Conservation (phyloP, 2,329 filamentous ascomycete species). For the Ceratocystiopsis brevicomis region DNA sequence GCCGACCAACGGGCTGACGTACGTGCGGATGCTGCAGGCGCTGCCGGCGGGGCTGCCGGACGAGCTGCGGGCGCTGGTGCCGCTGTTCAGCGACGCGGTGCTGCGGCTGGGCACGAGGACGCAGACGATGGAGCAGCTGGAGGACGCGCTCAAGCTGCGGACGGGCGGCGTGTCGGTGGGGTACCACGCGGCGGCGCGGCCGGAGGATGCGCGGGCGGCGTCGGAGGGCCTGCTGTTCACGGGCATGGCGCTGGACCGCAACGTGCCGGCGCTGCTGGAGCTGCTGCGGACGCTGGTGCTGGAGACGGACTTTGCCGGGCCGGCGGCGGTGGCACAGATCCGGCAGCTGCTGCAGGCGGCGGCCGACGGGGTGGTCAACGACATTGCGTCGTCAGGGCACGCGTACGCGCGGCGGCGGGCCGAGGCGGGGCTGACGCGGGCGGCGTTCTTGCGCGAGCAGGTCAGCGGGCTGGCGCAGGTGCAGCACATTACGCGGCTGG, state of each 20-base stretch:
- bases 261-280: conserved; percentile 80
- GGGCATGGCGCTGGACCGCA: conserved; percentile 75
- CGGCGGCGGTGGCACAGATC: conserved; percentile 64
- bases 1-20: conserved; percentile 86
- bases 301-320: conserved; percentile 78
- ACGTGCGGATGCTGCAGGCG: conserved; percentile 76
- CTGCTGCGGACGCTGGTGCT: conserved; percentile 61
- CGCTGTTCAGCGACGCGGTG: conserved; percentile 77
- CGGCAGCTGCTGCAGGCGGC: conserved; percentile 71
- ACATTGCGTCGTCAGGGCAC: conserved; percentile 80
- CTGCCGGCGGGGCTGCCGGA: conserved; percentile 57
- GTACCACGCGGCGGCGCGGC: conserved; percentile 66
- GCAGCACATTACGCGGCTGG: conserved; percentile 62
- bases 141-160: conserved; percentile 89
- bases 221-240: conserved; percentile 70
- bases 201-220: conserved; percentile 48
- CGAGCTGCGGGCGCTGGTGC: conserved; percentile 67
- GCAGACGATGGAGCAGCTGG: conserved; percentile 82
- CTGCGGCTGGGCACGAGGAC: conserved; percentile 83
- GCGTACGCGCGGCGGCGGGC: conserved; percentile 70
- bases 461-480: conserved; percentile 83
- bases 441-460: conserved; percentile 60
- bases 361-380: conserved; percentile 77
- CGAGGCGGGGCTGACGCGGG: conserved; percentile 56
- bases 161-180: conserved; percentile 78